Evolutionary conservation across 192 early-diverging fungal species (phyloP).

Genomic region (Podila horticola): DNA sequence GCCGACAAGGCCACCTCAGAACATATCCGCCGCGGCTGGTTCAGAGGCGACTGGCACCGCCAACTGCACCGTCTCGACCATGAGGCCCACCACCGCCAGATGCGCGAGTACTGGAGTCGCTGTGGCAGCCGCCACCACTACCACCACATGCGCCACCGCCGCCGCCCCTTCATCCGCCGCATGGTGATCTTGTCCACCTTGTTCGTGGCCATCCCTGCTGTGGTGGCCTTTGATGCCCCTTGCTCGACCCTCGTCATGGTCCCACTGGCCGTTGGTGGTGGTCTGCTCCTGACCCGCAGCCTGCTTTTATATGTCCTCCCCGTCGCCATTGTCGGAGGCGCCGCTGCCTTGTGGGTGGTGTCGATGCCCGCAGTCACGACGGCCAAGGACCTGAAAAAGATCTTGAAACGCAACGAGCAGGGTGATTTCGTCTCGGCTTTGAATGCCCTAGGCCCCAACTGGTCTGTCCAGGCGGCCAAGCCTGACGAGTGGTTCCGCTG

Average conservation of each 20-base stretch:
- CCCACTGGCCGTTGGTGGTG: slow-evolving; percentile 23
- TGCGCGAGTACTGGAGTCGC: background rate
- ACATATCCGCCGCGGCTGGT: background rate
- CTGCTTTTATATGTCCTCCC: slow-evolving; percentile 28
- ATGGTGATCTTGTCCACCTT: slow-evolving; percentile 16
- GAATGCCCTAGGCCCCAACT: slow-evolving; percentile 17
- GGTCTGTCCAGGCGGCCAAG: slow-evolving; percentile 25
- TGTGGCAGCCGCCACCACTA: background rate
- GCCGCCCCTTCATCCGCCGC: slow-evolving; percentile 21
- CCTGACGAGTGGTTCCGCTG: slow-evolving; percentile 45
- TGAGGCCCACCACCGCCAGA: background rate
- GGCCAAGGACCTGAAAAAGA: slow-evolving; percentile 19
- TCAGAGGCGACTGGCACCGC: background rate
- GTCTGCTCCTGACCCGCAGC: slow-evolving; percentile 22
- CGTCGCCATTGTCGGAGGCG: slow-evolving; percentile 21
- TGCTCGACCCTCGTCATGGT: slow-evolving; percentile 13
- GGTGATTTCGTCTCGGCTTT: slow-evolving; percentile 13
- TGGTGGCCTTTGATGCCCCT: slow-evolving; percentile 28
- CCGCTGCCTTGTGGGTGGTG: slow-evolving; percentile 3
- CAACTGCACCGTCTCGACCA: background rate
- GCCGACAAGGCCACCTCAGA: background rate
- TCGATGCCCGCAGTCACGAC: slow-evolving; percentile 22
- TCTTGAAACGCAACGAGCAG: slow-evolving; percentile 20
- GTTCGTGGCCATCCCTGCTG: slow-evolving; percentile 24
- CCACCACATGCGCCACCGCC: slow-evolving; percentile 5